A percentile compares a stretch with the other conserved stretches of the same genome.
These are phyloP conservation scores for Fusarium zealandicum DNA, from an alignment of 2,329 filamentous ascomycete genomes.

Conservation along the genomic window DNA sequence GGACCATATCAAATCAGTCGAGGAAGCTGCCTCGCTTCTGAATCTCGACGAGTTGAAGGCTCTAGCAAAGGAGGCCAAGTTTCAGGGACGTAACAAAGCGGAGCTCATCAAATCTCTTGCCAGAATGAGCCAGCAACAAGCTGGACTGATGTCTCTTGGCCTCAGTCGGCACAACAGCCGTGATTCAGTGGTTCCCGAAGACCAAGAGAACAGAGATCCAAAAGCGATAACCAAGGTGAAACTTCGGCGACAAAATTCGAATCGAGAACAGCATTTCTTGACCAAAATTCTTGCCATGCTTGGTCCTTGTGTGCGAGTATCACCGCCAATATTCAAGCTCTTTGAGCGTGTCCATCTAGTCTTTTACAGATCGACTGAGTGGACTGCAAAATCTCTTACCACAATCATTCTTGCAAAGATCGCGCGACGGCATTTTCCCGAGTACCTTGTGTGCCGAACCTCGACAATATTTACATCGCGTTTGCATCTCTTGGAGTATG, in stretches of 20 bases:
- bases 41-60: constrained; percentile 87
- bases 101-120: constrained; percentile 79
- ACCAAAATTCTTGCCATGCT: constrained; percentile 78
- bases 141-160: constrained; percentile 74
- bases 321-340: constrained; percentile 73
- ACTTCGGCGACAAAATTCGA: constrained; percentile 52
- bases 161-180: constrained; percentile 70
- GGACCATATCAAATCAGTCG: constrained; percentile 74
- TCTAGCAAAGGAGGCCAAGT: constrained; percentile 84
- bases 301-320: constrained; percentile 85
- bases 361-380: constrained; percentile 94
- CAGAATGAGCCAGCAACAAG: constrained; percentile 76
- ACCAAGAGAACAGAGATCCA: constrained; percentile 46
- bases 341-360: constrained; percentile 96
- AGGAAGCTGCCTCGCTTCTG: constrained; percentile 83
- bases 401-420: constrained; percentile 95
- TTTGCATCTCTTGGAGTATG: constrained; percentile 81
- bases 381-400: constrained; percentile 96
- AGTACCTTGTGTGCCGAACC: constrained; percentile 89
- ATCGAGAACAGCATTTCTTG: constrained; percentile 77
- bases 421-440: constrained; percentile 83
- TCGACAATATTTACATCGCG: constrained; percentile 87
- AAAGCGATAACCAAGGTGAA: constrained; percentile 12
- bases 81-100: constrained; percentile 86
- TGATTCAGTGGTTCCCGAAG: constrained; percentile 58